Conservation (phyloP, 805 yeast genomes). For the Starmerella apicola region DNA sequence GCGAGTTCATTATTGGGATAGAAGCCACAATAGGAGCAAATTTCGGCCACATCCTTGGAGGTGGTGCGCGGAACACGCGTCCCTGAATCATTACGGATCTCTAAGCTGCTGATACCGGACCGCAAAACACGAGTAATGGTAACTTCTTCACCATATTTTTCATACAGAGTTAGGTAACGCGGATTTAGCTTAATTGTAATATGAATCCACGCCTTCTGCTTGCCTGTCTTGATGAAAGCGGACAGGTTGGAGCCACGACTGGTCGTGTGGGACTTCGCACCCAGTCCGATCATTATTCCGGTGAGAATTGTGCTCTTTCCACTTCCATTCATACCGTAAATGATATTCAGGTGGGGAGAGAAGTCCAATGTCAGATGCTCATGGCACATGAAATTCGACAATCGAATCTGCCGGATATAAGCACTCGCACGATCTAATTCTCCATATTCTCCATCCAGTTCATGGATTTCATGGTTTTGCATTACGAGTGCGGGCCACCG, state of each 20-base stretch:
- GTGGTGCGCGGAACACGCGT: constrained; percentile 36
- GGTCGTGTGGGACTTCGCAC: constrained; percentile 79
- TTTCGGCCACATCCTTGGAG: constrained; percentile 53
- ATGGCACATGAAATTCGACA: constrained; percentile 41
- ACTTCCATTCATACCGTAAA: constrained; percentile 81
- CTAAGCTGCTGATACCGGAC: constrained; percentile 37
- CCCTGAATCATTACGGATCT: constrained; percentile 41
- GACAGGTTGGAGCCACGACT: constrained; percentile 66
- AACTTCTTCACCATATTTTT: constrained; percentile 54
- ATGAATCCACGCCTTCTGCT: constrained; percentile 50
- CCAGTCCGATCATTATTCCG: constrained; percentile 75
- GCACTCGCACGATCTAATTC: too few relatives aligned
- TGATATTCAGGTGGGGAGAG: constrained; percentile 73
- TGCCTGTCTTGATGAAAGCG: constrained; percentile 66
- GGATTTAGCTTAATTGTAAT: constrained; percentile 45
- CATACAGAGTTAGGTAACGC: constrained; percentile 54
- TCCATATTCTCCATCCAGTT: too few relatives aligned
- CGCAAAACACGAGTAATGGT: constrained; percentile 52
- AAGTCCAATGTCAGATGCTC: constrained; percentile 60
- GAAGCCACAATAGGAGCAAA: constrained; percentile 59
- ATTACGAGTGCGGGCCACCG: too few relatives aligned
- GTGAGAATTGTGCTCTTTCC: constrained; percentile 85
- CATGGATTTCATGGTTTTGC: too few relatives aligned
- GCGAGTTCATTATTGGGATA: constrained; percentile 86
- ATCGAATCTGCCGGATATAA: constrained; percentile 46